A percentile compares a stretch with the other conserved stretches of the same genome.
Evolutionary conservation across 345 rosid genomes (phyloP).

Genomic region (Aurinia saxatilis): DNA sequence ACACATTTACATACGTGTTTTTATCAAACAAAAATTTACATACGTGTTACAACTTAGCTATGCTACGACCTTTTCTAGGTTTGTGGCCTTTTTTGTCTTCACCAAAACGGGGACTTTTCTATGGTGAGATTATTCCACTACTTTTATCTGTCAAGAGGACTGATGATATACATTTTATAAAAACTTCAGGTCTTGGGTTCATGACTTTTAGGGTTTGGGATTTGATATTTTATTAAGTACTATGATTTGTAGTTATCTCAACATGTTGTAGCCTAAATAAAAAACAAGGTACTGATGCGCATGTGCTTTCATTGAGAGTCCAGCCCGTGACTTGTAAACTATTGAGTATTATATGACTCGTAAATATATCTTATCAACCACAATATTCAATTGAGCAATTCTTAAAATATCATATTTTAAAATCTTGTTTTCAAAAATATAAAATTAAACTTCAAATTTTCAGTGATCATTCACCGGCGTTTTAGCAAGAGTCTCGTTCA

Average conservation of each 20-base stretch:
- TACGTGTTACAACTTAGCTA: not conserved
- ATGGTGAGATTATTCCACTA: not conserved
- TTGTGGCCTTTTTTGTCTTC: slow-evolving; percentile 2
- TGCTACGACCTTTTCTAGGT: not conserved
- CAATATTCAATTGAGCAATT: too few relatives aligned
- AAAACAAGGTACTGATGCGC: too few relatives aligned
- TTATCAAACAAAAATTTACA: too few relatives aligned
- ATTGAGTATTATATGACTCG: not conserved
- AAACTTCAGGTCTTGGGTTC: not conserved
- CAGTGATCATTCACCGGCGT: too few relatives aligned
- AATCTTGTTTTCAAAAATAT: too few relatives aligned
- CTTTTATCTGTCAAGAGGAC: not conserved
- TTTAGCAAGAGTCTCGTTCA: too few relatives aligned
- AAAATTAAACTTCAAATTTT: too few relatives aligned
- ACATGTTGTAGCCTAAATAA: not conserved
- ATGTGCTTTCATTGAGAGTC: too few relatives aligned
- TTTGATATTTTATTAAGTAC: not conserved
- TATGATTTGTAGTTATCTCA: not conserved
- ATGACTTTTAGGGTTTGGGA: not conserved
- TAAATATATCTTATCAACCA: not conserved
- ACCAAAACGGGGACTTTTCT: not conserved
- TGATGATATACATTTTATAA: not conserved
- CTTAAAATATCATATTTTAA: too few relatives aligned
- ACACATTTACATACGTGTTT: not conserved
- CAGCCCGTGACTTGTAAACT: too few relatives aligned